Percentiles rank a stretch among this genome's conserved stretches.
phyloP scores from a whole-genome alignment of 2,329 filamentous ascomycete genomes.

The Pseudogymnoascus sp. region DNA sequence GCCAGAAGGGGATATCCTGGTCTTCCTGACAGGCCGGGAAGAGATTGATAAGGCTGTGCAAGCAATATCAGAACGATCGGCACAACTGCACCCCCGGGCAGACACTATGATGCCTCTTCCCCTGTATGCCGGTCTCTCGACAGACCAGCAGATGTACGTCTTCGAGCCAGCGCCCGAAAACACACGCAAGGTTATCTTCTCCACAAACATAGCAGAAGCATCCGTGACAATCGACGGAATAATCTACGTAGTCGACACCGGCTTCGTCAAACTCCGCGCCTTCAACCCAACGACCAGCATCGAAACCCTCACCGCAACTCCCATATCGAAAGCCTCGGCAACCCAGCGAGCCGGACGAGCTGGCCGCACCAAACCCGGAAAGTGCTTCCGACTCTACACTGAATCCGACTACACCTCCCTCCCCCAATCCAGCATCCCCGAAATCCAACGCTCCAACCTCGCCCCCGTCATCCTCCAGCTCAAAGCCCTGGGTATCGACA shows the following conservation, averaged over 20 bases:
- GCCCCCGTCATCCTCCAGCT: constrained; percentile 83
- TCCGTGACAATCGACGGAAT: constrained; percentile 92
- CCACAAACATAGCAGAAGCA: constrained; percentile 94
- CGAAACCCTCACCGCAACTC: constrained; percentile 72
- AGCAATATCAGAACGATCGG: constrained; percentile 64
- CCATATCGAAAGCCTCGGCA: constrained; percentile 86
- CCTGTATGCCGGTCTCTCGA: constrained; percentile 80
- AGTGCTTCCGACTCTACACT: constrained; percentile 89
- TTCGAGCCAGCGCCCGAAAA: constrained; percentile 78
- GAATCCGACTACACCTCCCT: constrained; percentile 61
- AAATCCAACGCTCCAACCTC: constrained; percentile 87
- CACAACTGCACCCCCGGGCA: constrained; percentile 50
- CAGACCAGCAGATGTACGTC: constrained; percentile 89
- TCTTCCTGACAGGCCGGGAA: constrained; percentile 87
- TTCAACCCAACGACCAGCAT: constrained; percentile 82
- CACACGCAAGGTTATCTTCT: constrained; percentile 82
- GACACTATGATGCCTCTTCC: constrained; percentile 63
- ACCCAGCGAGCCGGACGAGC: constrained; percentile 84
- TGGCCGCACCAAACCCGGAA: constrained; percentile 80
- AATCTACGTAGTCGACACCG: constrained; percentile 81
- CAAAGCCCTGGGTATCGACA: constrained; percentile 91
- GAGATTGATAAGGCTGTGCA: constrained; percentile 84
- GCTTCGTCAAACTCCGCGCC: constrained; percentile 81
- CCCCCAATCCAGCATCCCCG: constrained; percentile 67
- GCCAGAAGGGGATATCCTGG: constrained; percentile 72